A percentile compares a stretch with the other conserved stretches of the same genome.
phyloP scores from a whole-genome alignment of 2,329 filamentous ascomycete species.

The Pseudogymnoascus sp. region DNA sequence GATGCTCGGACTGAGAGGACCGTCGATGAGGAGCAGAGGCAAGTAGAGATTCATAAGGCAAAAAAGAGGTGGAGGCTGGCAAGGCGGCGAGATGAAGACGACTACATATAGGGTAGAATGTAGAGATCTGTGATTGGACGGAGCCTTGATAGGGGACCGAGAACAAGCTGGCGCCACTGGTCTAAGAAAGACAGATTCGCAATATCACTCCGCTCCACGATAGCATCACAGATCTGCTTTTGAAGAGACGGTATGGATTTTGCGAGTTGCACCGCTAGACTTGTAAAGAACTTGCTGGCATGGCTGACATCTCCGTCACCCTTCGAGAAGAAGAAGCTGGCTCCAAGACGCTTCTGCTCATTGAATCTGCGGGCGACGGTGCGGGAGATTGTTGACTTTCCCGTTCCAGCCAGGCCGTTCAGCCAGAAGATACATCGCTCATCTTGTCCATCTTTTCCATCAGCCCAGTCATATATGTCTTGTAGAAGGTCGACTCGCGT shows the following conservation, averaged over 20 bases:
- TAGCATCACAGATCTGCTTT: neutral
- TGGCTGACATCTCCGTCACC: conserved; percentile 11
- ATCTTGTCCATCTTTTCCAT: conserved; percentile 12
- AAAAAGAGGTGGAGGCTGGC: too few relatives aligned
- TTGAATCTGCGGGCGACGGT: conserved; percentile 25
- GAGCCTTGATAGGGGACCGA: conserved; percentile 14
- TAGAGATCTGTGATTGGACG: too few relatives aligned
- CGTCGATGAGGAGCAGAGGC: too few relatives aligned
- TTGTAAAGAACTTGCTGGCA: conserved; percentile 15
- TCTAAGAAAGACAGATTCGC: conserved; percentile 13
- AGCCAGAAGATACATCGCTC: conserved; percentile 29
- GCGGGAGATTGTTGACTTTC: conserved; percentile 31
- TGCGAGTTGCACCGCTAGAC: conserved; percentile 9
- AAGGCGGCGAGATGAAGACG: too few relatives aligned
- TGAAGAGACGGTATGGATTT: too few relatives aligned
- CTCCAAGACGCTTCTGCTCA: neutral
- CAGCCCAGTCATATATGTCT: conserved; percentile 20
- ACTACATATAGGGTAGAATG: too few relatives aligned
- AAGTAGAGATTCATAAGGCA: too few relatives aligned
- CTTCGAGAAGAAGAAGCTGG: neutral
- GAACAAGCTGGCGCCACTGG: conserved; percentile 16
- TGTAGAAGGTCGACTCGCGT: conserved; percentile 23
- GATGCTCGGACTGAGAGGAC: too few relatives aligned
- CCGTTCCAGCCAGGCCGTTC: conserved; percentile 32
- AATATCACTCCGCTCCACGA: conserved; percentile 7